These are phyloP conservation scores for Naumovozyma dairenensis DNA, from an alignment of 805 yeast species.

Conservation along the genomic window DNA sequence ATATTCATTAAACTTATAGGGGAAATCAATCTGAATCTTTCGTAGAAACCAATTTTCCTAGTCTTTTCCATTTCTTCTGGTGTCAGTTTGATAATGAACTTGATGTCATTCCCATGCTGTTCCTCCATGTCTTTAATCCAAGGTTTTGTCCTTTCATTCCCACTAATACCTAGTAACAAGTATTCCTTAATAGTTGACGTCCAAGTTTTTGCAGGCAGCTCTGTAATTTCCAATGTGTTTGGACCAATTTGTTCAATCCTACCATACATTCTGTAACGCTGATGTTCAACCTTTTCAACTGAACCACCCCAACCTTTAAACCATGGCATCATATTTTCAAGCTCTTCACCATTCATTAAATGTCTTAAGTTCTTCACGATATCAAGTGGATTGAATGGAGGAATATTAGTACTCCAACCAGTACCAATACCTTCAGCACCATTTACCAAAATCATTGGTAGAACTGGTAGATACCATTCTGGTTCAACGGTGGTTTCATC, in stretches of 20 bases:
- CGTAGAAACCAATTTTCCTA: slow-evolving; percentile 63
- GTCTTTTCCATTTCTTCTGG: slow-evolving; percentile 80
- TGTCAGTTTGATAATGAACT: slow-evolving; percentile 65
- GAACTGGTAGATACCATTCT: slow-evolving; percentile 86
- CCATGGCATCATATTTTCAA: slow-evolving; percentile 81
- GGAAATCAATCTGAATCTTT: slow-evolving; percentile 68
- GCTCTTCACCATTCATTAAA: slow-evolving; percentile 62
- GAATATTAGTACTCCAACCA: slow-evolving; percentile 94
- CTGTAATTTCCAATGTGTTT: slow-evolving; percentile 78
- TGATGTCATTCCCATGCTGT: slow-evolving; percentile 76
- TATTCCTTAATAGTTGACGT: slow-evolving; percentile 83
- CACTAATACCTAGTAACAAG: slow-evolving; percentile 60
- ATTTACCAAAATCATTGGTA: slow-evolving; percentile 90
- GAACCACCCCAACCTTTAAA: slow-evolving; percentile 90
- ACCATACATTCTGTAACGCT: slow-evolving; percentile 70
- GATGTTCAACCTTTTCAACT: slow-evolving; percentile 53
- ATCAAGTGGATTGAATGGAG: slow-evolving; percentile 81
- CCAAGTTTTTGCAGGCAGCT: slow-evolving; percentile 89
- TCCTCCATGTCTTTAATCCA: slow-evolving; percentile 96
- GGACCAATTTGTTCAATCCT: slow-evolving; percentile 71
- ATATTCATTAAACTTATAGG: slow-evolving; percentile 68
- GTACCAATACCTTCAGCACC: slow-evolving; percentile 98
- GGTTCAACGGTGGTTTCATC: slow-evolving; percentile 94
- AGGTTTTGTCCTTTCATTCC: slow-evolving; percentile 61
- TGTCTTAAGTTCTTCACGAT: slow-evolving; percentile 63